Evolutionary conservation across 495 filamentous ascomycete species (phyloP).

Genomic region (Hypomontagnella submonticulosa): DNA sequence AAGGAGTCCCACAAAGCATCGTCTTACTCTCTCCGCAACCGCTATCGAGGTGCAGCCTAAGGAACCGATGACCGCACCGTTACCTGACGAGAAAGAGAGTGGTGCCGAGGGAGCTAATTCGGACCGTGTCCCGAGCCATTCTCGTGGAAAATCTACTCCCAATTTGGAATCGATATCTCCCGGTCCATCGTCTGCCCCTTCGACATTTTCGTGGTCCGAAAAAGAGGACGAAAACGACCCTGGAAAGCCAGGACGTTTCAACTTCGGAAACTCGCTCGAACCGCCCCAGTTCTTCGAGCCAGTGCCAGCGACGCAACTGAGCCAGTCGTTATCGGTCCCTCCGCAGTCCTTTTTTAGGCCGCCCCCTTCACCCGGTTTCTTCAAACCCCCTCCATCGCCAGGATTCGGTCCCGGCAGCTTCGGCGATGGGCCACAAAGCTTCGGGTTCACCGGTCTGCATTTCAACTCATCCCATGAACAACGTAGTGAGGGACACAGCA

Average conservation of each 20-base stretch:
- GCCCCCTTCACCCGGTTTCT: constrained; percentile 43
- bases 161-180: constrained; percentile 61
- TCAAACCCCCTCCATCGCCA: constrained; percentile 47
- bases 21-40: constrained; percentile 63
- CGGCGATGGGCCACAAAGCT: constrained; percentile 38
- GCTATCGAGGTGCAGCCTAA: constrained; percentile 57
- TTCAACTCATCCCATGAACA: constrained; percentile 34
- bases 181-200: constrained; percentile 68
- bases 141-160: constrained; percentile 54
- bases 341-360: constrained; percentile 48
- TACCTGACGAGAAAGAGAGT: constrained; percentile 56
- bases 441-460: constrained; percentile 51
- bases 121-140: constrained; percentile 50
- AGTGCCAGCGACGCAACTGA: constrained; percentile 34
- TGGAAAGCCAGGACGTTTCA: constrained; percentile 50
- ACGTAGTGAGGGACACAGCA: constrained; percentile 27
- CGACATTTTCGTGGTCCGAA: constrained; percentile 62
- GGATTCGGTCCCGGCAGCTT: constrained; percentile 55
- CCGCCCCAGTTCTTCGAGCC: constrained; percentile 49
- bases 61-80: constrained; percentile 62
- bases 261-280: constrained; percentile 46
- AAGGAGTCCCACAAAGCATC: constrained; percentile 61
- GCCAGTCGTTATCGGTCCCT: constrained; percentile 31
- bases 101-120: constrained; percentile 26
- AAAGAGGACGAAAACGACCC: constrained; percentile 54